Evolutionary conservation across 345 rosid species (phyloP), one percentile per base, ranked within the genome.

Genomic region (Citrus hindsii): DNA sequence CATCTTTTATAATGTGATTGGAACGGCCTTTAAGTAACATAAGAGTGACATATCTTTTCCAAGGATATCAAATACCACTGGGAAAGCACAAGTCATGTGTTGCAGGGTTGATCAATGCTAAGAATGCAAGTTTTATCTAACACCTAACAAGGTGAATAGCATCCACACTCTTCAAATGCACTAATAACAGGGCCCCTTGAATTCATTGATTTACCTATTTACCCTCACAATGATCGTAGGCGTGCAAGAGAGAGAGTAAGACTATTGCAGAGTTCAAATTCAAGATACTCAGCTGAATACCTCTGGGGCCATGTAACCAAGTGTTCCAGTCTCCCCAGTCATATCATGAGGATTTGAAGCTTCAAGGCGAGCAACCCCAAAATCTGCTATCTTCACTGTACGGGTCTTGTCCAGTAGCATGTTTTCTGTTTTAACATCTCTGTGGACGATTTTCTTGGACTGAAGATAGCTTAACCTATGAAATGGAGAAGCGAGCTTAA

Each of bases 221-320:
- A 42, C 21, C 22, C 59, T 21, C 73, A 69, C n/a, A 69, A 69
- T 14, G 73, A 32, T 53, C 58, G 16, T 42, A 5, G 12, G 7
- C 18, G 28, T 42, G 73, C 35, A n/a, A 46, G 22, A 71, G 16
- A 68, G 73, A 69, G 22, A 69, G 37, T 59, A 33, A 38, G 30
- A n/a, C 53, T 40, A 64, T 21, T 63, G 46, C 22, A 67, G 58
- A 67, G 35, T 38, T 62, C 33, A 27, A 27, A 55, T 25, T 56
- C 73, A 27, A 69, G 74, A 24, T 55, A 53, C 61, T 76, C 38
- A 38, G 18, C n/a, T 38, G 30, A 33, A 76, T 80, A 92, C 98
- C 95, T 96, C 99, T 40, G 99, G 97, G 82, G 99, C 99, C 98
- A 96, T 94, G 89, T 96, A 96, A 67, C 98, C 99, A 42, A 96